A percentile compares a stretch with the other conserved stretches of the same genome.
Evolutionary conservation across 148 eudicot species (phyloP).

Genomic region (Chenopodium formosanum): DNA sequence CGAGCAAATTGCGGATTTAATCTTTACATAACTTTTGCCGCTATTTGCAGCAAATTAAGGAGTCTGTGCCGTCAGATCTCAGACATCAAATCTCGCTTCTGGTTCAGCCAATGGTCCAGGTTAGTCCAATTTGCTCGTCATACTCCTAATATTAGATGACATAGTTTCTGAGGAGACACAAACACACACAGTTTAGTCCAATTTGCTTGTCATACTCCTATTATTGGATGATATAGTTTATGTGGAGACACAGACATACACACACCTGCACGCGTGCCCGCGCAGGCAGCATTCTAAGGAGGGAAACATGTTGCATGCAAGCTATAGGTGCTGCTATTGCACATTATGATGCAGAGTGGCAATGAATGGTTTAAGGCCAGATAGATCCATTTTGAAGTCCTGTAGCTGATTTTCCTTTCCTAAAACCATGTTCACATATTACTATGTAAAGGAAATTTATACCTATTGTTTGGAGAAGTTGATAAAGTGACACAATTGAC

Average conservation of each 20-base stretch:
- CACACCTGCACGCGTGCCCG: too few relatives aligned
- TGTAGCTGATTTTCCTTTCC: background rate
- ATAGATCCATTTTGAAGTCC: background rate
- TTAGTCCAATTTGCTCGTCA: conserved; percentile 14
- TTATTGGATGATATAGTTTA: background rate
- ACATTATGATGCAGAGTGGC: conserved; percentile 74
- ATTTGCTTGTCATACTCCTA: background rate
- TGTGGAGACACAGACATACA: background rate
- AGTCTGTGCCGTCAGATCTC: conserved; percentile 72
- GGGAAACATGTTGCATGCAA: conserved; percentile 37
- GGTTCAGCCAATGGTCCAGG: conserved; percentile 70
- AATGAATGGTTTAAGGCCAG: conserved; percentile 54
- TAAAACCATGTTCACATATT: background rate
- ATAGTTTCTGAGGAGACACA: background rate
- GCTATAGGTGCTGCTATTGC: conserved; percentile 93
- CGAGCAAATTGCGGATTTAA: background rate
- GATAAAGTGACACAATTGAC: background rate
- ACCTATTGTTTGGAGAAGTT: background rate
- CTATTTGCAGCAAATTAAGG: conserved; percentile 68
- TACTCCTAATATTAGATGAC: background rate
- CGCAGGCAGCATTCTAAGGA: background rate
- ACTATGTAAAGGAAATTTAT: background rate
- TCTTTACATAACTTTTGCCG: background rate
- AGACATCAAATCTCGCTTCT: conserved; percentile 93
- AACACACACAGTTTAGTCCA: conserved; percentile 29